phyloP scores from a whole-genome alignment of 495 filamentous ascomycete genomes.

The Aspergillus wentii region DNA sequence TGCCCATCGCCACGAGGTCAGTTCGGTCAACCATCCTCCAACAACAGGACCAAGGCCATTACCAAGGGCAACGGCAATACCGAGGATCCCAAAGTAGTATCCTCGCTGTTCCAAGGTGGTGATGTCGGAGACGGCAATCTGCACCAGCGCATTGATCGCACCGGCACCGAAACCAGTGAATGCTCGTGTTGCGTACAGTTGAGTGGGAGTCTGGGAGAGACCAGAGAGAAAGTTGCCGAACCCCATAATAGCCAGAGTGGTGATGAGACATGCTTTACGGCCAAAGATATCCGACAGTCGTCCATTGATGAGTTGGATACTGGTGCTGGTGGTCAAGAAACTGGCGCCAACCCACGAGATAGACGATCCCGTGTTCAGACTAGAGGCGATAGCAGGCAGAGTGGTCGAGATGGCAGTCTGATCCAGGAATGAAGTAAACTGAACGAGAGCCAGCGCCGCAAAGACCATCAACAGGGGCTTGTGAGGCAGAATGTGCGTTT shows the following conservation, averaged over 20 bases:
- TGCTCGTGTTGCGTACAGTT: conserved; percentile 15
- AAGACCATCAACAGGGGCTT: conserved; percentile 20
- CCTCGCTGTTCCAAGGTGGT: conserved; percentile 39
- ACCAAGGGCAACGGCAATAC: conserved; percentile 33
- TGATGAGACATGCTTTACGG: conserved; percentile 20
- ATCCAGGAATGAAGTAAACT: conserved; percentile 26
- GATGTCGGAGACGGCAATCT: conserved; percentile 37
- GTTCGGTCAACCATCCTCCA: conserved; percentile 32
- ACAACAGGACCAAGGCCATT: conserved; percentile 43
- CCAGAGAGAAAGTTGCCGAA: conserved; percentile 20
- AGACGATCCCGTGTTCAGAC: conserved; percentile 16
- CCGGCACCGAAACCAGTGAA: conserved; percentile 16
- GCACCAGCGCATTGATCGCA: conserved; percentile 15
- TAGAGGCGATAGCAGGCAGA: conserved; percentile 25
- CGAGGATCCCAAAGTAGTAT: conserved; percentile 43
- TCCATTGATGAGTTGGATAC: conserved; percentile 27
- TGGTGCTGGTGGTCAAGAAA: conserved; percentile 26
- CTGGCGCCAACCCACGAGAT: conserved; percentile 28
- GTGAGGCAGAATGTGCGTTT: conserved; percentile 9
- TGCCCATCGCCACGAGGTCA: conserved; percentile 39
- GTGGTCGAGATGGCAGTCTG: conserved; percentile 25
- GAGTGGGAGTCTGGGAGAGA: conserved; percentile 11
- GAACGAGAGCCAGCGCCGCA: conserved; percentile 16
- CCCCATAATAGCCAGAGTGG: conserved; percentile 15
- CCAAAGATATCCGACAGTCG: conserved; percentile 33